Evolutionary conservation across 805 yeast species (phyloP).

Genomic region (Starmerella sp.): DNA sequence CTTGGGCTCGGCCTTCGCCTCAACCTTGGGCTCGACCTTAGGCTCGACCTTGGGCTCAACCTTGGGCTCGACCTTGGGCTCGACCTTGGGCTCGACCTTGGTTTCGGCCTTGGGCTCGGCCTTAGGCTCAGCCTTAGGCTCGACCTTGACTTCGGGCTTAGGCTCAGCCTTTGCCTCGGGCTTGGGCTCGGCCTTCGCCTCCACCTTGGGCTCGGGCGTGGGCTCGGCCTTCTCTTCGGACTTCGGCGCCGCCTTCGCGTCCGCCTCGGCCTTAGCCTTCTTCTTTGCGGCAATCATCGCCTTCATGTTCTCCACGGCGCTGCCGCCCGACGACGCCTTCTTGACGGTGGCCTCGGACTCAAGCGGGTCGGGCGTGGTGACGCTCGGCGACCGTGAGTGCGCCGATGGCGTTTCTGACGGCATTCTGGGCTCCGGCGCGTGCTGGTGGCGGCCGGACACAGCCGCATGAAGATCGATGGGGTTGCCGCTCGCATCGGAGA

Average conservation of each 20-base stretch:
- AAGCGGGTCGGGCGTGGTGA: neutral
- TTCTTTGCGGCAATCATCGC: conserved; percentile 11
- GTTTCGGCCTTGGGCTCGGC: conserved; percentile 16
- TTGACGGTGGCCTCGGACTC: conserved; percentile 3
- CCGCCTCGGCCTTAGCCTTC: conserved; percentile 15
- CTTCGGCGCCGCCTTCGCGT: conserved; percentile 3
- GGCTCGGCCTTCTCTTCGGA: conserved; percentile 6
- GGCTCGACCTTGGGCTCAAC: conserved; percentile 2
- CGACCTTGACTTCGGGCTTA: neutral
- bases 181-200: neutral
- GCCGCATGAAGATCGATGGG: conserved; percentile 6
- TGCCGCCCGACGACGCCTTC: conserved; percentile 9
- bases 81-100: conserved; percentile 2
- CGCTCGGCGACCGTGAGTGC: neutral
- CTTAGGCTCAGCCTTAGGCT: conserved; percentile 7
- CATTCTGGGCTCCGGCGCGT: neutral
- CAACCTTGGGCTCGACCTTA: conserved; percentile 12
- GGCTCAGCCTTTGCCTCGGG: conserved; percentile 8
- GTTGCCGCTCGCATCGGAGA: conserved; percentile 15
- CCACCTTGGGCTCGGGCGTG: conserved; percentile 1
- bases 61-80: conserved; percentile 13
- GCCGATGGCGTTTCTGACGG: neutral
- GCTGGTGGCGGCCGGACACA: neutral
- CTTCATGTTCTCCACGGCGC: conserved; percentile 13
- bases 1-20: conserved; percentile 8